Base-by-base conservation (phyloP, 495 filamentous ascomycete species). In the Penicillium angulare region DNA sequence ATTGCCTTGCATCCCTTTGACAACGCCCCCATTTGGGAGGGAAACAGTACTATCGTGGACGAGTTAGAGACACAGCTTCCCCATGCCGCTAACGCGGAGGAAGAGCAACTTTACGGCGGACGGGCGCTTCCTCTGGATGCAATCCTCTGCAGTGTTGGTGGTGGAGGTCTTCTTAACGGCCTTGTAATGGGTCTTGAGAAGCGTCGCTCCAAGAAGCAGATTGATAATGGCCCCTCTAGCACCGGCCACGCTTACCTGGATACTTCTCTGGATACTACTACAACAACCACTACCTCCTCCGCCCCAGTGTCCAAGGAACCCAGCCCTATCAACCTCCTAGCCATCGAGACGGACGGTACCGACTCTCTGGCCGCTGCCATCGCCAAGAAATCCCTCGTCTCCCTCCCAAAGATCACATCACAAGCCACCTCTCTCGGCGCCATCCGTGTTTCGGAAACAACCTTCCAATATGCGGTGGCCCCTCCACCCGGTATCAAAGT, bases 151-250 rank as follows among this genome's bases (percentile, higher is more conserved):
- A 87, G 78, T 54, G 90, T 96, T 38, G 93, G 92, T 9, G 93
- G 93, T 12, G 93, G 93, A 3, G 93, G 93, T 1, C 69, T 98
- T 34, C 75, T 96, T 29, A 86, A 85, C 50, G 92, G 92, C 1
- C 59, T 97, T 6, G 80, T 90, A 63, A 72, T 84, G 64, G 91
- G 89, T 7, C 63, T 96, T 7, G 81, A 88, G 55, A 59, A 64
- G 24, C 67, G 74, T 39, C 70, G 67, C 20, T 55, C 64, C 24
- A 27, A 50, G 12, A 49, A 64, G 15, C 59, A 59, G 15, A 47
- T 50, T 16, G 57, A 50, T 6, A 48, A 16, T 39, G 33, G 18
- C 18, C 56, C 41, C 21, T 57, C 44, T 45, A 47, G 31, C 46
- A 47, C 39, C 24, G 44, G 43, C 34, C 55, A 55, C 52, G 51